Conservation (phyloP, 306 rosid genomes). For the Begonia loranthoides region DNA sequence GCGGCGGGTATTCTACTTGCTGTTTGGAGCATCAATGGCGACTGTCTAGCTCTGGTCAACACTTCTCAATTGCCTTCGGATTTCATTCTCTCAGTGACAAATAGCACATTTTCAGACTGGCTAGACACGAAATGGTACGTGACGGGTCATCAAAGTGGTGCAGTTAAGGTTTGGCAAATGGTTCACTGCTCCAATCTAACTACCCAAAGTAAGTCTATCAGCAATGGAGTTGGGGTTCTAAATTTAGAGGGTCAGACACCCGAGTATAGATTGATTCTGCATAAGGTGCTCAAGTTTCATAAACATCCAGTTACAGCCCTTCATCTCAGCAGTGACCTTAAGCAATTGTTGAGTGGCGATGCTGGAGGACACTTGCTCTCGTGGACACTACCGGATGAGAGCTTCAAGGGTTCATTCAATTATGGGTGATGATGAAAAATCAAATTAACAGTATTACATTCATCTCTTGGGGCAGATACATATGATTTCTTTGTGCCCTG, state of each 20-base stretch:
- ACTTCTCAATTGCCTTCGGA: slow-evolving; percentile 97
- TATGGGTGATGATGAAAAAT: slow-evolving; percentile 45
- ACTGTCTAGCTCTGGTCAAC: slow-evolving; percentile 82
- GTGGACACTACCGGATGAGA: slow-evolving; percentile 84
- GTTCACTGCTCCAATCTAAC: slow-evolving; percentile 50
- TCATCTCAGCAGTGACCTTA: slow-evolving; percentile 62
- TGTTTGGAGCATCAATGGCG: slow-evolving; percentile 95
- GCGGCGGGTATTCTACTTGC: slow-evolving; percentile 95
- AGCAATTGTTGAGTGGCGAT: slow-evolving; percentile 92
- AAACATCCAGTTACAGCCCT: slow-evolving; percentile 88
- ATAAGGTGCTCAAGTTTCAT: slow-evolving; percentile 75
- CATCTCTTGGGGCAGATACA: slow-evolving; percentile 29
- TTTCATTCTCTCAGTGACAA: slow-evolving; percentile 80
- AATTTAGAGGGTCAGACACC: slow-evolving; percentile 42
- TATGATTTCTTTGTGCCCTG: slow-evolving; percentile 21
- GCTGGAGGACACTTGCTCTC: slow-evolving; percentile 74
- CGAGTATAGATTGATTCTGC: slow-evolving; percentile 69
- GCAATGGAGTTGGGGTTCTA: slow-evolving; percentile 31
- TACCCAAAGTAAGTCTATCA: slow-evolving; percentile 43
- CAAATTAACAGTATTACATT: slow-evolving; percentile 22
- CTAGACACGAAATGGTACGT: slow-evolving; percentile 87
- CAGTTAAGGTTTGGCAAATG: slow-evolving; percentile 97
- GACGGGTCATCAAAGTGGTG: slow-evolving; percentile 99
- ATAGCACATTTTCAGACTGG: slow-evolving; percentile 86
- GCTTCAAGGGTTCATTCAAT: slow-evolving; percentile 47